Percentiles rank a stretch among this genome's conserved stretches.
Conservation (phyloP, 2,329 filamentous ascomycete species). For the Talaromyces sp. region DNA sequence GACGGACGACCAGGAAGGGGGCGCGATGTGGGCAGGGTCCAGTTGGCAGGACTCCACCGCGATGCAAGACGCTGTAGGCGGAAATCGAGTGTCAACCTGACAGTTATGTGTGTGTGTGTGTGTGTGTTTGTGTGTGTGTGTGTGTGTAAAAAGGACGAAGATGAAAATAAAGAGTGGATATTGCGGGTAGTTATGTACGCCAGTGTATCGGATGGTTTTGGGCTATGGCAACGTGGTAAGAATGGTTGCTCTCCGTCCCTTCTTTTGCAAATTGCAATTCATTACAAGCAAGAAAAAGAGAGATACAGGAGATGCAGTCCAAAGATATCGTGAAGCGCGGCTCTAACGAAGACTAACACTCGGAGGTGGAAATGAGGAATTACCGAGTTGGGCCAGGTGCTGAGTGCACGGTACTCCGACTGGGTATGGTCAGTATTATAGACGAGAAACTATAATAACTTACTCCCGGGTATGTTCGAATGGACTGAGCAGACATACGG, state of each 20-base stretch:
- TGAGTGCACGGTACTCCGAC: conserved; percentile 8
- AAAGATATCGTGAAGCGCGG: conserved; percentile 8
- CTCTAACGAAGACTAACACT: conserved; percentile 6
- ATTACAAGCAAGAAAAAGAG: neutral
- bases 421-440: neutral
- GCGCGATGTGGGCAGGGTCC: conserved; percentile 23
- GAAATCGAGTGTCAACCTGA: conserved; percentile 2
- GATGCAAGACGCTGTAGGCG: conserved; percentile 21
- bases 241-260: neutral
- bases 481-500: neutral
- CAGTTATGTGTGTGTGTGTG: neutral
- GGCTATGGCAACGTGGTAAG: conserved; percentile 1
- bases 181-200: neutral
- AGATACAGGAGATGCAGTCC: neutral
- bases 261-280: too few species aligned
- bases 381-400: conserved; percentile 14
- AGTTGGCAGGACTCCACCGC: conserved; percentile 27
- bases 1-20: conserved; percentile 19
- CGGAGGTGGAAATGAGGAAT: conserved; percentile 7
- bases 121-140: neutral
- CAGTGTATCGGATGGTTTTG: neutral
- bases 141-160: neutral
- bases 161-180: conserved; percentile 1
- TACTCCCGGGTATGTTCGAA: too few species aligned
- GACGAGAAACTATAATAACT: neutral